Evolutionary conservation across 495 filamentous ascomycete species (phyloP).

Genomic region (Neurospora sp.): DNA sequence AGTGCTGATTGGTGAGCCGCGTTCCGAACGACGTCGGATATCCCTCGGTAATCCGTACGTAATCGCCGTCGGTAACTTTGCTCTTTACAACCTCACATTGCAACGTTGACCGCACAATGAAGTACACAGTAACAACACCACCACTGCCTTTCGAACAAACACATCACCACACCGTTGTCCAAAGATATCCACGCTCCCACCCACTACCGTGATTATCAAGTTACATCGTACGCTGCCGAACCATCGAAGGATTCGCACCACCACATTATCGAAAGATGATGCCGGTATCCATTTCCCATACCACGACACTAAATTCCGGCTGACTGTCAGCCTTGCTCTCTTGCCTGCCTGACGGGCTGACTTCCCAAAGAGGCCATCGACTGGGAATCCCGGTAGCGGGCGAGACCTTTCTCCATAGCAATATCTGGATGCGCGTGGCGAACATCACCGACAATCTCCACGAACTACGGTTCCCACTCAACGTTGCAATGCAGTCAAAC

Average conservation of each 20-base stretch:
- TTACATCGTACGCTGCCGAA: neutral
- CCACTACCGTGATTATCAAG: neutral
- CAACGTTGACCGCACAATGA: no score
- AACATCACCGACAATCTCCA: neutral
- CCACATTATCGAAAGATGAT: neutral
- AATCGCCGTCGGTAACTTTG: neutral
- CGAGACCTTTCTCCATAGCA: neutral
- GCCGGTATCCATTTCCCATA: neutral
- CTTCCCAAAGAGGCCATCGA: neutral
- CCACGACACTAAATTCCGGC: neutral
- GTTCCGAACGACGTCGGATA: neutral
- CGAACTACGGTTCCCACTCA: neutral
- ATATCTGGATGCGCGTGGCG: neutral
- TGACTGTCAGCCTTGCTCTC: neutral
- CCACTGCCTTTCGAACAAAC: neutral
- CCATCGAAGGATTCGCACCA: neutral
- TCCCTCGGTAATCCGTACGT: no score
- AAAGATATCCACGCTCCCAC: neutral
- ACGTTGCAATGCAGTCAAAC: neutral
- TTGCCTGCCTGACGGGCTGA: neutral
- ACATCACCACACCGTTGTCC: neutral
- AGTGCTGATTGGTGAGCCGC: neutral
- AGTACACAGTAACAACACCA: no score
- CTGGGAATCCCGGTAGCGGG: neutral
- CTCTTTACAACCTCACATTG: neutral